Percentiles rank a stretch among this genome's conserved stretches.
phyloP scores from a whole-genome alignment of 495 filamentous ascomycete species.

The Tuber calosporum region DNA sequence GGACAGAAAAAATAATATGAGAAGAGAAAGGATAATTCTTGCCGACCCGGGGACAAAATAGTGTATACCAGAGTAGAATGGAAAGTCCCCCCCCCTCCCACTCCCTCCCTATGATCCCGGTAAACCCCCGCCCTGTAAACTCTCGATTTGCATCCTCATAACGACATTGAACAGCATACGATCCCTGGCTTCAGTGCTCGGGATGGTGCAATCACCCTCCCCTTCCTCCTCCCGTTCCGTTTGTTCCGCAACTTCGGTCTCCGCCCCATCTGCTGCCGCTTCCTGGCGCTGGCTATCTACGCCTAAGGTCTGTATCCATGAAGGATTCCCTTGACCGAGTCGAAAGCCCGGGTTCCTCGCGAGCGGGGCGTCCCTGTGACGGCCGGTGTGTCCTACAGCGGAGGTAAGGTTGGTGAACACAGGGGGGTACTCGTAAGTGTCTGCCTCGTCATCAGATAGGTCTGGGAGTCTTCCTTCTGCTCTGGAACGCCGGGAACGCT shows the following conservation, averaged over 20 bases:
- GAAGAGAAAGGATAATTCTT: not conserved
- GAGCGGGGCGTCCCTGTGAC: not conserved
- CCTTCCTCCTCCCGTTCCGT: slow-evolving; percentile 15
- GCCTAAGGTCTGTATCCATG: not conserved
- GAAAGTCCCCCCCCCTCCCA: not conserved
- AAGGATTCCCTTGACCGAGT: slow-evolving; percentile 3
- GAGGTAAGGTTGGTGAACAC: not conserved
- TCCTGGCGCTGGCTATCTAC: slow-evolving; percentile 3
- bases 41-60: not conserved
- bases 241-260: slow-evolving; percentile 8
- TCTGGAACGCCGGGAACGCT: not conserved
- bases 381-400: not conserved
- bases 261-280: slow-evolving; percentile 8
- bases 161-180: slow-evolving; percentile 27
- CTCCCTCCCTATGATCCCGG: not conserved
- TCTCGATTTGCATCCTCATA: slow-evolving; percentile 38
- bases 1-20: not conserved
- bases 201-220: slow-evolving; percentile 3
- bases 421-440: slow-evolving; percentile 1
- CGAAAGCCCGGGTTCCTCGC: slow-evolving; percentile 7
- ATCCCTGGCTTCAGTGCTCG: slow-evolving; percentile 14
- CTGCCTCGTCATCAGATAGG: not conserved
- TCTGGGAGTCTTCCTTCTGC: not conserved
- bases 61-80: not conserved
- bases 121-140: slow-evolving; percentile 15